These are phyloP conservation scores for Solanum hybrid DNA, from an alignment of 305 asterid genomes.

Conservation along the genomic window DNA sequence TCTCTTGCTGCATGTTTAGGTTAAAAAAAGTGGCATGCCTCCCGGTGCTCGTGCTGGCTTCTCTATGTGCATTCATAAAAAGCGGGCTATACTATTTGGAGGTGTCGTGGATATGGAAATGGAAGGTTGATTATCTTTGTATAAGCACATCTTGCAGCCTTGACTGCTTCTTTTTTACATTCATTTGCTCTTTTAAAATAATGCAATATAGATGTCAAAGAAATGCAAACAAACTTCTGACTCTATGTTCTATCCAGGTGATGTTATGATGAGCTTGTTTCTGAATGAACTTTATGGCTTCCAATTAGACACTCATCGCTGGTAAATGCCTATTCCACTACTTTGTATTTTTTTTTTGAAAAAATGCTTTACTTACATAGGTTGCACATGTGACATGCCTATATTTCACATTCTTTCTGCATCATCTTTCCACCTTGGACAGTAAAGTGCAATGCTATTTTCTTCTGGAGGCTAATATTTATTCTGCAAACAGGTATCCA, in stretches of 20 bases:
- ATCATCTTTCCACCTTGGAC: neutral
- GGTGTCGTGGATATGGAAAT: constrained; percentile 98
- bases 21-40: constrained; percentile 91
- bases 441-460: neutral
- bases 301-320: constrained; percentile 85
- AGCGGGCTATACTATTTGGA: constrained; percentile 88
- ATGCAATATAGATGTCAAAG: neutral
- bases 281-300: constrained; percentile 93
- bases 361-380: neutral
- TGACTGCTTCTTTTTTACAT: constrained; percentile 6
- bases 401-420: neutral
- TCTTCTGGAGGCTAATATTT: neutral
- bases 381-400: neutral
- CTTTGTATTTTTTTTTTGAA: neutral
- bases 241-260: constrained; percentile 43
- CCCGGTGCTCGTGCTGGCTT: constrained; percentile 99
- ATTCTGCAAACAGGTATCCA: constrained; percentile 57
- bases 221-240: constrained; percentile 10
- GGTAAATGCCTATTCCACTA: constrained; percentile 36
- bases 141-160: constrained; percentile 3
- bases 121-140: constrained; percentile 47
- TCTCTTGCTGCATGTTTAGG: constrained; percentile 32
- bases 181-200: neutral
- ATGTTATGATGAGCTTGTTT: constrained; percentile 92
- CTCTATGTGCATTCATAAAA: constrained; percentile 86